Evolutionary conservation across 306 rosid genomes (phyloP), one percentile per base, ranked within the genome.

Genomic region (Gastrolobium villosum): DNA sequence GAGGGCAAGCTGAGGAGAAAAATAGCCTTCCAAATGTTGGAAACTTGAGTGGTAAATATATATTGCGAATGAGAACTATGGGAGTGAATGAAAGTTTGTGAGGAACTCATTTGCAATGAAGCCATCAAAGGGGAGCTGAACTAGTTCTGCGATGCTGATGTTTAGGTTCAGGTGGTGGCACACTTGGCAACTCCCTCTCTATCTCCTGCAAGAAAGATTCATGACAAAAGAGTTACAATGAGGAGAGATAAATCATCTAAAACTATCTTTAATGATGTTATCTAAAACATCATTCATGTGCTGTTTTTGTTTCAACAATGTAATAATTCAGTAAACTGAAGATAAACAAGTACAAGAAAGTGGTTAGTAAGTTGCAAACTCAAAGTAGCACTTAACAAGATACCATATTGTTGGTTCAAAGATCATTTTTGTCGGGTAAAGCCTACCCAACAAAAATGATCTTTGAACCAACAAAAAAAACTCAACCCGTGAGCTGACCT

Each of bases 101-200:
- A 46, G 65, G 14, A 74, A 74, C 36, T 40, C 65, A 35, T 70
- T 79, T 65, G 77, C 79, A 65, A 48, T 57, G 46, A 64, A 71
- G 63, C 32, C 37, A 5, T 86, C 83, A 87, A 60, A 84, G 70
- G 35, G 88, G 70, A 35, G 84, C 80, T 46, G 88, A 87, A 81
- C 88, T 75, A 52, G 90, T 81, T 76, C 90, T 63, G 68, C 90
- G 86, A 75, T 81, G 90, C 79, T 87, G 83, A 70, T 65, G 83
- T 83, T 84, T 84, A 31, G 83, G 72, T 1, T 87, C 90, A n/a
- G 78, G 77, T 13, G 83, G 86, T 6, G 90, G 90, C 14, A 11
- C 80, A 61, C 40, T 65, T 14, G 84, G 88, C 70, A 87, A 28
- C 5, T 26, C 83, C 44, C 35, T 78, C 78, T 84, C 88, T 44